Evolutionary conservation across 2,329 filamentous ascomycete genomes (phyloP).

Genomic region (Nigrospora osmanthi): DNA sequence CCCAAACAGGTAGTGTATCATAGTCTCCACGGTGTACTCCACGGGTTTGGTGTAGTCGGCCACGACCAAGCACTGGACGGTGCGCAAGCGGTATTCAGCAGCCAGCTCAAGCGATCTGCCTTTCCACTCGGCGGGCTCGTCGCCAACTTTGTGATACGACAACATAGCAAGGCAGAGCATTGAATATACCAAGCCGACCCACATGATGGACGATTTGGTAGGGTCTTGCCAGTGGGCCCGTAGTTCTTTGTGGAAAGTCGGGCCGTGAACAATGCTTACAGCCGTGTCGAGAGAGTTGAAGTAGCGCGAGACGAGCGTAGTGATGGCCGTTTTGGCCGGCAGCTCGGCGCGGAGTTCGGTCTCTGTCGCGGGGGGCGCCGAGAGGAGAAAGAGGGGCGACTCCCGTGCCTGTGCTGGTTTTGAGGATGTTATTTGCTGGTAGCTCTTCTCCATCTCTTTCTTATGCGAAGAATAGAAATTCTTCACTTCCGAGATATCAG

Average conservation of each 20-base stretch:
- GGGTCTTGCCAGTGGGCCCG: slow-evolving; percentile 63
- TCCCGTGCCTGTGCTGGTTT: slow-evolving; percentile 53
- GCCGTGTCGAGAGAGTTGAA: slow-evolving; percentile 74
- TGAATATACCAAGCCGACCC: slow-evolving; percentile 70
- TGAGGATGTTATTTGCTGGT: slow-evolving; percentile 64
- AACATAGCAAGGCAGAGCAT: slow-evolving; percentile 72
- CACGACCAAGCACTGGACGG: slow-evolving; percentile 69
- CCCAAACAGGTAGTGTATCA: slow-evolving; percentile 67
- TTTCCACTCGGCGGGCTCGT: slow-evolving; percentile 72
- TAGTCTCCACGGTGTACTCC: slow-evolving; percentile 69
- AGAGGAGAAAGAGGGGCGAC: slow-evolving; percentile 73
- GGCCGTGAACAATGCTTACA: slow-evolving; percentile 72
- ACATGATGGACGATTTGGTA: slow-evolving; percentile 64
- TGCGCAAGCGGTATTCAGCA: slow-evolving; percentile 59
- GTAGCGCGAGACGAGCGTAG: slow-evolving; percentile 79
- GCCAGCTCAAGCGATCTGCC: slow-evolving; percentile 55
- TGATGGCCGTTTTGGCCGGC: slow-evolving; percentile 73
- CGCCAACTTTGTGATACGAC: slow-evolving; percentile 71
- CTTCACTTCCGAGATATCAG: slow-evolving; percentile 86
- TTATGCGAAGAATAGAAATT: slow-evolving; percentile 82
- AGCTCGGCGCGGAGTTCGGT: slow-evolving; percentile 72
- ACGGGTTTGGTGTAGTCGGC: slow-evolving; percentile 71
- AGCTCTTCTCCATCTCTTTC: slow-evolving; percentile 78
- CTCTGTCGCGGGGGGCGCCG: slow-evolving; percentile 62
- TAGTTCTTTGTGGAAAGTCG: slow-evolving; percentile 73